Evolutionary conservation across 2,329 filamentous ascomycete species (phyloP).

Genomic region (Fusarium mundagurra): DNA sequence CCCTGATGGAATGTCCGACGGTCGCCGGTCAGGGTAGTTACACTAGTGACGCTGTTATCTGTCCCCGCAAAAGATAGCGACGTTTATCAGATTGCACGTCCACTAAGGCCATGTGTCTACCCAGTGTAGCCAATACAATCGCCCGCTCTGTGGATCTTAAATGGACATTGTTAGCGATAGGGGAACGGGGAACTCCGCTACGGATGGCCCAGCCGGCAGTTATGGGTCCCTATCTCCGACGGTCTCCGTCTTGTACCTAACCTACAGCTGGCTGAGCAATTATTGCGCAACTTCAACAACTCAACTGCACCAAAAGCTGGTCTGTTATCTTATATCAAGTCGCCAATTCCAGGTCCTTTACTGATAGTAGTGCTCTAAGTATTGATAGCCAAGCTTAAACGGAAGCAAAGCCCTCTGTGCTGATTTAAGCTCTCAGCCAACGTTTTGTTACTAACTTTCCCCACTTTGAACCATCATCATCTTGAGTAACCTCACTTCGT

Average conservation of each 20-base stretch:
- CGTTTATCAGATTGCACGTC: neutral
- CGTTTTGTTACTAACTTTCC: neutral
- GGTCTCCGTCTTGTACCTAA: neutral
- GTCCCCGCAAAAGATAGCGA: neutral
- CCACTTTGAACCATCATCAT: neutral
- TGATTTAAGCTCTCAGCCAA: neutral
- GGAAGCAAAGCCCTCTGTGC: accelerated
- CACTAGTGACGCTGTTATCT: neutral
- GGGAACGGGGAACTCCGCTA: neutral
- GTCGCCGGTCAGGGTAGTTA: neutral
- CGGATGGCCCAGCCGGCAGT: neutral
- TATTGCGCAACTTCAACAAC: neutral
- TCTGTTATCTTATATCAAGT: neutral
- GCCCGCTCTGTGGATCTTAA: neutral
- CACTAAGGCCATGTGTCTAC: too few relatives aligned
- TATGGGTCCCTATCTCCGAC: neutral
- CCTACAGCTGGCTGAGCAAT: neutral
- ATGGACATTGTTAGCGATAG: neutral
- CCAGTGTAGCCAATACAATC: neutral
- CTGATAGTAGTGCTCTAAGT: accelerated
- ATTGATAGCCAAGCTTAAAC: neutral
- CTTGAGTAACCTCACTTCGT: neutral
- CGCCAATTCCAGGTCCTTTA: accelerated
- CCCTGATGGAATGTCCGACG: neutral
- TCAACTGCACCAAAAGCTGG: accelerated